Evolutionary conservation across 768 basidiomycete species (phyloP).

Genomic region (Leccinum arenicola): DNA sequence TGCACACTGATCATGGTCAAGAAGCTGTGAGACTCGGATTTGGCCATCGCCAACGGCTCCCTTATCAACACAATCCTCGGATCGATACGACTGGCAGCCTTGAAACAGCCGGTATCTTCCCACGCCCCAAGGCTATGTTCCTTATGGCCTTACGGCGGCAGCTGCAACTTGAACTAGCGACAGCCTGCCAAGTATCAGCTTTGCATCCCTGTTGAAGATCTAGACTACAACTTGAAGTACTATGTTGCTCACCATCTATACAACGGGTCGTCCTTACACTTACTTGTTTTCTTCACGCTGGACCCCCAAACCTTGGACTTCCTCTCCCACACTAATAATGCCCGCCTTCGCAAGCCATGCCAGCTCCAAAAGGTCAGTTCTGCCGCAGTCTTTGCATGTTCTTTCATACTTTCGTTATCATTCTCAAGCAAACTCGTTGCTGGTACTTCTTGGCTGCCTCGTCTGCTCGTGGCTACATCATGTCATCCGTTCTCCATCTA

Average conservation of each 20-base stretch:
- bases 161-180: too few relatives aligned
- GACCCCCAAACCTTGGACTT: not conserved
- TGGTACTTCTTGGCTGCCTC: slow-evolving; percentile 14
- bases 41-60: slow-evolving; percentile 2
- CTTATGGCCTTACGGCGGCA: not conserved
- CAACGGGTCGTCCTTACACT: not conserved
- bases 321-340: not conserved
- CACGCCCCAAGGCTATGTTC: not conserved
- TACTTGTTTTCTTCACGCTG: not conserved
- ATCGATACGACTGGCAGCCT: slow-evolving; percentile 22
- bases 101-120: not conserved
- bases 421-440: not conserved
- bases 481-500: not conserved
- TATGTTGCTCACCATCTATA: not conserved
- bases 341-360: slow-evolving; percentile 5
- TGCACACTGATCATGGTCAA: slow-evolving; percentile 20
- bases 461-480: slow-evolving; percentile 4
- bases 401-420: slow-evolving; percentile 13
- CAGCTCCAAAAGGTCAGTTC: slow-evolving; percentile 8
- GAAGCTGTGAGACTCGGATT: slow-evolving; percentile 1
- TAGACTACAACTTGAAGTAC: too few relatives aligned
- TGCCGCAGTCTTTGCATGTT: slow-evolving; percentile 4
- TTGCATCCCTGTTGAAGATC: too few relatives aligned
- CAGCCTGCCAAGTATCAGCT: too few relatives aligned
- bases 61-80: slow-evolving; percentile 26